A percentile compares a stretch with the other conserved stretches of the same genome.
These are phyloP conservation scores for Eragrostis nindensis DNA, from an alignment of 176 grass and related monocot species.

Conservation along the genomic window DNA sequence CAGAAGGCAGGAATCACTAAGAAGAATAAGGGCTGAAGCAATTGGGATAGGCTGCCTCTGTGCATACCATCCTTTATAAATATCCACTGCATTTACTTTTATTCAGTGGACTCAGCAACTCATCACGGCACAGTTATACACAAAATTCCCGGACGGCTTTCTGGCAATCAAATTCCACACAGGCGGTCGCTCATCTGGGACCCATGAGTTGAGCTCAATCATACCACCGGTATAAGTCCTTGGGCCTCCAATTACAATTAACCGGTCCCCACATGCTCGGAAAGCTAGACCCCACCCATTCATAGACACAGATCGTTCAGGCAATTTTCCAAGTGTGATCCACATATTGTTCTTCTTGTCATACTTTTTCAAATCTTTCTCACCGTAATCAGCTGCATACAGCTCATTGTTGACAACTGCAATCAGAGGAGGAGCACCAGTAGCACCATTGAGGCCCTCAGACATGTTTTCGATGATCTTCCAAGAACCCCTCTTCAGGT, in stretches of 20 bases:
- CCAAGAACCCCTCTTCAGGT: slow-evolving; percentile 68
- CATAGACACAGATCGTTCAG: slow-evolving; percentile 83
- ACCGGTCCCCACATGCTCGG: slow-evolving; percentile 78
- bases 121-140: slow-evolving; percentile 98
- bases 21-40: slow-evolving; percentile 55
- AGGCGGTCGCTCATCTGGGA: slow-evolving; percentile 61
- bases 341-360: slow-evolving; percentile 80
- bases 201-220: slow-evolving; percentile 94
- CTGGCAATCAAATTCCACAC: slow-evolving; percentile 82
- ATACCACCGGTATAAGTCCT: slow-evolving; percentile 69
- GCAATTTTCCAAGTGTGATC: slow-evolving; percentile 83
- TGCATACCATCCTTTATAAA: slow-evolving; percentile 50
- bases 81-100: slow-evolving; percentile 55
- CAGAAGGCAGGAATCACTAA: slow-evolving; percentile 47
- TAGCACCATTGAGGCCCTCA: slow-evolving; percentile 77
- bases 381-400: slow-evolving; percentile 80
- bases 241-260: slow-evolving; percentile 90
- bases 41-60: slow-evolving; percentile 56
- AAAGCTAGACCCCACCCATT: slow-evolving; percentile 99
- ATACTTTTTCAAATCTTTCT: slow-evolving; percentile 88
- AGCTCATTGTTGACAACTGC: slow-evolving; percentile 96
- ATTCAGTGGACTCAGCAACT: slow-evolving; percentile 72
- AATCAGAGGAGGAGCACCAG: slow-evolving; percentile 84
- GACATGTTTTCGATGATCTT: slow-evolving; percentile 89
- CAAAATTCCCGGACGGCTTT: slow-evolving; percentile 77